Evolutionary conservation across 2,329 filamentous ascomycete genomes (phyloP), one percentile per base, ranked within the genome.

Genomic region (Talaromyces atroroseus): DNA sequence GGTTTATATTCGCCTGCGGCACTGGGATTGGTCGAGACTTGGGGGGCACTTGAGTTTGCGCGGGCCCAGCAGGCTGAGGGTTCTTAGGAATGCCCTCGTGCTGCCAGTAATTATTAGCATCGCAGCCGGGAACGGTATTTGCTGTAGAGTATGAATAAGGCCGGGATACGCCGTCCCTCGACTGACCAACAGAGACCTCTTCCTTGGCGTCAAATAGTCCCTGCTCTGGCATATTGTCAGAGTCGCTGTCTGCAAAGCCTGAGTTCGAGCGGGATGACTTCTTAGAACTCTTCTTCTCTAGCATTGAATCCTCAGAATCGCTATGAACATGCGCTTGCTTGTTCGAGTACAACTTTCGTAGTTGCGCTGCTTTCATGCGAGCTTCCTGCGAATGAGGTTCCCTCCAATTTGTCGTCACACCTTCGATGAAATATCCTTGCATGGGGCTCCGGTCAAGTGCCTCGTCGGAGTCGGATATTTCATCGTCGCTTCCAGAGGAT

Each of bases 301-400:
- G 12, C 0, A 38, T 40, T 5, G 57, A 58, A 21, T 54, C 52
- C 42, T 52, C 71, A 6, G 64, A 56, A 26, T 74, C 71, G 45
- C 65, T 73, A 54, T 70, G 68, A 12, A 72, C 69, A 18, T 62
- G 66, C n/a, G 72, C 67, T 58, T 74, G 71, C 52, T 68, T 71
- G 16, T 57, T 60, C 6, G 66, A 67, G 54, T 71, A 73, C 49
- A 64, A 52, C 23, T 65, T 67, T n/a, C 68, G 66, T 51, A 65
- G 51, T 23, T 64, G 59, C 21, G 66, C 60, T 23, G 68, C 68
- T 34, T 66, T 65, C n/a, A 64, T 60, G 36, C 67, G 64, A n/a
- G 71, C 71, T 57, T 68, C 64, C 38, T 70, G 69, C 6, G 70
- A 74, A 49, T 73, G 69, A 21, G 69, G 71, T 36, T 68, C 63